Conservation (phyloP, 495 filamentous ascomycete species). For the Podospora anserina region DNA sequence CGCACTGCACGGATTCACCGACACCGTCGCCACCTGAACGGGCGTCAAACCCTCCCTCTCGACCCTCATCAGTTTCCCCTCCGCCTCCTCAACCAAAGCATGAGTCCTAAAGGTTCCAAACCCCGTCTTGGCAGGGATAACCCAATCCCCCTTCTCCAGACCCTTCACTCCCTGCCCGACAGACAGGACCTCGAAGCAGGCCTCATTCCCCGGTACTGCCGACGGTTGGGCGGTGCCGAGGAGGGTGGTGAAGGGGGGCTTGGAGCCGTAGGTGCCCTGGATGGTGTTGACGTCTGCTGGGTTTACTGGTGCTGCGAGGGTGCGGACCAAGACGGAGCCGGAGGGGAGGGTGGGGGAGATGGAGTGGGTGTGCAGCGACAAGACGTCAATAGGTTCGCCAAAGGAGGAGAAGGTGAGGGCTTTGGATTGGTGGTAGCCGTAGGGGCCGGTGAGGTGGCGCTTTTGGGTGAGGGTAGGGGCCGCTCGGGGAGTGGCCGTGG, state of each 20-base stretch:
- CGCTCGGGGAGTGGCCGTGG: neutral
- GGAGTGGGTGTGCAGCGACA: constrained; percentile 77
- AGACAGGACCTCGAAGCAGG: constrained; percentile 77
- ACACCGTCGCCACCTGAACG: constrained; percentile 74
- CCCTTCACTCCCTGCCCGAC: constrained; percentile 56
- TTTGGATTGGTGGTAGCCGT: constrained; percentile 97
- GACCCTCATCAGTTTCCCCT: constrained; percentile 56
- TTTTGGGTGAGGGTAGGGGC: neutral
- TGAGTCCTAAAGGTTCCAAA: constrained; percentile 95
- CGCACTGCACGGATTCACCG: constrained; percentile 85
- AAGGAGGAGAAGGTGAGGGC: constrained; percentile 79
- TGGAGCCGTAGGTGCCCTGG: constrained; percentile 91
- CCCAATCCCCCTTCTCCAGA: constrained; percentile 74
- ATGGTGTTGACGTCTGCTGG: constrained; percentile 92
- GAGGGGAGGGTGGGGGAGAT: constrained; percentile 75
- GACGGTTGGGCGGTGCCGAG: constrained; percentile 72
- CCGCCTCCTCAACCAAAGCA: constrained; percentile 59
- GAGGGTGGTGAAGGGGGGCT: constrained; percentile 64
- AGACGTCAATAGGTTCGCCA: constrained; percentile 79
- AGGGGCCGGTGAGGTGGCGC: constrained; percentile 53
- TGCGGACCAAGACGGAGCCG: constrained; percentile 58
- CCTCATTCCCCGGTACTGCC: constrained; percentile 73
- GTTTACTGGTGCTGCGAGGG: constrained; percentile 90
- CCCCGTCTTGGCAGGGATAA: constrained; percentile 73
- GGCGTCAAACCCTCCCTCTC: constrained; percentile 58